Percentiles rank a stretch among this genome's conserved stretches.
Evolutionary conservation across 805 yeast genomes (phyloP).

Genomic region (Hanseniaspora clermontiae): DNA sequence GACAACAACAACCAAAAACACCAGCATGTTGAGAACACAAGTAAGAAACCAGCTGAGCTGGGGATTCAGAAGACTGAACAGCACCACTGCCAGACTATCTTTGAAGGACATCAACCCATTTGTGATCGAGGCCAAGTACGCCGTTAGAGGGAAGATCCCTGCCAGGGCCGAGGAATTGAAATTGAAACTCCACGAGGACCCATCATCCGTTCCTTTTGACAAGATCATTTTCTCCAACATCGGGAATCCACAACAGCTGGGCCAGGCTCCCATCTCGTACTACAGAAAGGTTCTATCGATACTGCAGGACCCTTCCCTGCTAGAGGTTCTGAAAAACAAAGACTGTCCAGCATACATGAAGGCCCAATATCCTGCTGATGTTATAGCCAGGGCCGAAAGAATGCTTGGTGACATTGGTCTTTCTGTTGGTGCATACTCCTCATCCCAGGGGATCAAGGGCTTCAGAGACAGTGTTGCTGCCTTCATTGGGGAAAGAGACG

Average conservation of each 20-base stretch:
- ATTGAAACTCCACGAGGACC: conserved; percentile 39
- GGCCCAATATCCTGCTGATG: conserved; percentile 46
- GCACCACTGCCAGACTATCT: conserved; percentile 26
- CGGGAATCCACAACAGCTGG: conserved; percentile 95
- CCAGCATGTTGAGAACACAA: conserved; percentile 11
- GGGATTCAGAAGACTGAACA: conserved; percentile 5
- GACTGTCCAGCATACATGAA: conserved; percentile 20
- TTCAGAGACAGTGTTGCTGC: conserved; percentile 70
- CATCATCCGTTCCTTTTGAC: conserved; percentile 59
- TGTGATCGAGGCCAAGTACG: conserved; percentile 80
- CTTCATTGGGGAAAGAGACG: conserved; percentile 71
- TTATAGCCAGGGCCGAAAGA: conserved; percentile 52
- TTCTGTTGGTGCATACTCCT: conserved; percentile 90
- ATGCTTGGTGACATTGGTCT: conserved; percentile 51
- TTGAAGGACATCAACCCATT: conserved; percentile 52
- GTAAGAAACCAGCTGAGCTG: neutral
- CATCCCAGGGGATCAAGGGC: conserved; percentile 71
- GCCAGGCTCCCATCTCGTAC: conserved; percentile 89
- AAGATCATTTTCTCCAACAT: conserved; percentile 80
- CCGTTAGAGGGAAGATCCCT: conserved; percentile 93
- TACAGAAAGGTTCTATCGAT: conserved; percentile 81
- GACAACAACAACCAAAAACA: no score
- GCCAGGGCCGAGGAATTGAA: conserved; percentile 78
- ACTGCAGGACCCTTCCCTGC: conserved; percentile 68
- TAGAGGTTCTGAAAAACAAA: conserved; percentile 26